Evolutionary conservation across 2,329 filamentous ascomycete species (phyloP).

Genomic region (Colletotrichum tabaci): DNA sequence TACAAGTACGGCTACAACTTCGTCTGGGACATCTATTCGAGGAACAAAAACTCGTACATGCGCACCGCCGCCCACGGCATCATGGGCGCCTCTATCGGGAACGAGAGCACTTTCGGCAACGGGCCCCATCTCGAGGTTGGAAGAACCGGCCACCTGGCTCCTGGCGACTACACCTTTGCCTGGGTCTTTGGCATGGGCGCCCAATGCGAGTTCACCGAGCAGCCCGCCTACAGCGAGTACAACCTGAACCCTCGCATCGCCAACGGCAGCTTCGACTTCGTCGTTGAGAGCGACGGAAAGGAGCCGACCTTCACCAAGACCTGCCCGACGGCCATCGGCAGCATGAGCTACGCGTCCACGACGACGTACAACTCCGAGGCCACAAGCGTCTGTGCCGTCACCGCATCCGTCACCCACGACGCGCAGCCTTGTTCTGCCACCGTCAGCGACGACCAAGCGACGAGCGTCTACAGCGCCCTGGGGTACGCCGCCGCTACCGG

Average conservation of each 20-base stretch:
- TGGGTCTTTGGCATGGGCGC: constrained; percentile 39
- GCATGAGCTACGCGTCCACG: constrained; percentile 37
- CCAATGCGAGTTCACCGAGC: constrained; percentile 39
- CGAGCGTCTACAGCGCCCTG: constrained; percentile 36
- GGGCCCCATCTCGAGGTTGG: constrained; percentile 35
- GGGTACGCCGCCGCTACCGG: constrained; percentile 36
- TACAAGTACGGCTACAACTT: constrained; percentile 41
- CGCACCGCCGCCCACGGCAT: constrained; percentile 39
- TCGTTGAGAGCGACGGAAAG: constrained; percentile 31
- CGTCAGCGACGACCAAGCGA: constrained; percentile 35
- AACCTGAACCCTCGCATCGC: constrained; percentile 38
- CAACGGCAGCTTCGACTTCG: constrained; percentile 42
- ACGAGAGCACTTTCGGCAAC: constrained; percentile 37
- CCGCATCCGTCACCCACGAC: constrained; percentile 38
- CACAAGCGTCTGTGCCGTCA: constrained; percentile 40
- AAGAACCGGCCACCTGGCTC: constrained; percentile 32
- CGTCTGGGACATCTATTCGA: constrained; percentile 40
- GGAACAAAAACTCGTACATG: constrained; percentile 36
- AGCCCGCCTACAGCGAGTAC: constrained; percentile 39
- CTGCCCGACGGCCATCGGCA: constrained; percentile 36
- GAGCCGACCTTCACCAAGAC: constrained; percentile 40
- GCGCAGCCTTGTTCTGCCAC: constrained; percentile 38
- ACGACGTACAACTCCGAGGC: constrained; percentile 39
- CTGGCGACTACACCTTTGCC: constrained; percentile 41
- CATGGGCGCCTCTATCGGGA: constrained; percentile 33